A percentile compares a stretch with the other conserved stretches of the same genome.
These are phyloP conservation scores for Aureobasidium sp. DNA, from an alignment of 2,329 filamentous ascomycete species.

Conservation along the genomic window DNA sequence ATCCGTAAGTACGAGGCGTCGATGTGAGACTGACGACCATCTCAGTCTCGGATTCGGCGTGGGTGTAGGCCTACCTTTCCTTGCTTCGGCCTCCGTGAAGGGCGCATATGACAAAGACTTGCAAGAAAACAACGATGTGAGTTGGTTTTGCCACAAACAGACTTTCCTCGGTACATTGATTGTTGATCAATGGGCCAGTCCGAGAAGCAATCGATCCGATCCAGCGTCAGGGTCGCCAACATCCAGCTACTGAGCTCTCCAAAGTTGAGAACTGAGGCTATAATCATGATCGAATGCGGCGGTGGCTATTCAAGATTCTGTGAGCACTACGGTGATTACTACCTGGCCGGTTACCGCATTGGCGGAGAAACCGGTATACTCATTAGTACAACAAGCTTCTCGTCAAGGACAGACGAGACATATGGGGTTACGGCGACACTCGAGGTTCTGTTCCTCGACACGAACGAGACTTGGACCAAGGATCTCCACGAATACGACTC, in stretches of 20 bases:
- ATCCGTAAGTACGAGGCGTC: background rate
- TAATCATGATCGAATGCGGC: background rate
- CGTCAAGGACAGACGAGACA: background rate
- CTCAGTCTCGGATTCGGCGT: background rate
- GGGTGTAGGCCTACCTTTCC: background rate
- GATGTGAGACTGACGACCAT: background rate
- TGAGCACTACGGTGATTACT: background rate
- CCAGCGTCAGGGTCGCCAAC: background rate
- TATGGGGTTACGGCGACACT: background rate
- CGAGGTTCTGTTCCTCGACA: background rate
- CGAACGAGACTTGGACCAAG: background rate
- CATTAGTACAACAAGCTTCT: background rate
- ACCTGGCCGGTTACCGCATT: background rate
- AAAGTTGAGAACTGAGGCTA: background rate
- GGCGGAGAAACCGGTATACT: background rate
- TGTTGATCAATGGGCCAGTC: background rate
- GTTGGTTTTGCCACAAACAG: background rate
- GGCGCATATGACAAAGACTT: background rate
- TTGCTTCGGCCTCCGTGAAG: background rate
- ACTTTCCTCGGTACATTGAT: background rate
- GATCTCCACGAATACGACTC: background rate
- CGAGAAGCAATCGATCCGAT: background rate
- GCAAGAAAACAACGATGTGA: background rate
- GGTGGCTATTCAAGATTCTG: background rate
- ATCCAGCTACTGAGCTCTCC: background rate